A percentile compares a stretch with the other conserved stretches of the same genome.
Conservation (phyloP, 2,329 filamentous ascomycete genomes). For the Trichoderma guizhouense region DNA sequence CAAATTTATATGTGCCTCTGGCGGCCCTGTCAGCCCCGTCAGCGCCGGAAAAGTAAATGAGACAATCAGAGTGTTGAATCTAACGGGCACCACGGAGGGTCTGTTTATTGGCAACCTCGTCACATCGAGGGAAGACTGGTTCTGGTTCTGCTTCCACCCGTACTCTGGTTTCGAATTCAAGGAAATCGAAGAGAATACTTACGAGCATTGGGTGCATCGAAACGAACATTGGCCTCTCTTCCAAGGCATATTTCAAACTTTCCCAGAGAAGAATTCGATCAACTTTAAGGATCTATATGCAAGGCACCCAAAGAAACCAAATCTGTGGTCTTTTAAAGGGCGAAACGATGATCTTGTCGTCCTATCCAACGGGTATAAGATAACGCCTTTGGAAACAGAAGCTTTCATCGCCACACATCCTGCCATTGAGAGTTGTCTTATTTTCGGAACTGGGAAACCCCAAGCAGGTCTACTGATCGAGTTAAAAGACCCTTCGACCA, state of each 20-base stretch:
- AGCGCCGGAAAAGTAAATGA: not conserved
- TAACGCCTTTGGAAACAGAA: constrained; percentile 31
- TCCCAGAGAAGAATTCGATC: constrained; percentile 26
- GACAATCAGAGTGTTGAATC: constrained; percentile 27
- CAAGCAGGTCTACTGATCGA: constrained; percentile 30
- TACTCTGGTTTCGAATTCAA: constrained; percentile 36
- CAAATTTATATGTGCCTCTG: constrained; percentile 38
- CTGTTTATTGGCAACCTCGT: constrained; percentile 34
- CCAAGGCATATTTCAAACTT: constrained; percentile 35
- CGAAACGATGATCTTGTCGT: constrained; percentile 32
- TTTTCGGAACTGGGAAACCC: constrained; percentile 28
- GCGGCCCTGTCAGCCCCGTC: constrained; percentile 12
- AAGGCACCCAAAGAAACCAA: constrained; percentile 27
- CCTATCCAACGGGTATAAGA: constrained; percentile 33
- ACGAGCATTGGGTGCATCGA: constrained; percentile 33
- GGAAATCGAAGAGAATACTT: constrained; percentile 29
- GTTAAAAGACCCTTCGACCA: constrained; percentile 24
- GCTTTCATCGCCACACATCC: constrained; percentile 27
- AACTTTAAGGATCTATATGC: constrained; percentile 33
- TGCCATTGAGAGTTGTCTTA: constrained; percentile 27
- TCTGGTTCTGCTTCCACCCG: constrained; percentile 34
- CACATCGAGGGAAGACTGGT: constrained; percentile 29
- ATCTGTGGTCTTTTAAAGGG: constrained; percentile 31
- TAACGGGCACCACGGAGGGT: constrained; percentile 35
- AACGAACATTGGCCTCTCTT: constrained; percentile 30